phyloP scores from a whole-genome alignment of 2,329 filamentous ascomycete species.

The Ceratocystiopsis brevicomis region DNA sequence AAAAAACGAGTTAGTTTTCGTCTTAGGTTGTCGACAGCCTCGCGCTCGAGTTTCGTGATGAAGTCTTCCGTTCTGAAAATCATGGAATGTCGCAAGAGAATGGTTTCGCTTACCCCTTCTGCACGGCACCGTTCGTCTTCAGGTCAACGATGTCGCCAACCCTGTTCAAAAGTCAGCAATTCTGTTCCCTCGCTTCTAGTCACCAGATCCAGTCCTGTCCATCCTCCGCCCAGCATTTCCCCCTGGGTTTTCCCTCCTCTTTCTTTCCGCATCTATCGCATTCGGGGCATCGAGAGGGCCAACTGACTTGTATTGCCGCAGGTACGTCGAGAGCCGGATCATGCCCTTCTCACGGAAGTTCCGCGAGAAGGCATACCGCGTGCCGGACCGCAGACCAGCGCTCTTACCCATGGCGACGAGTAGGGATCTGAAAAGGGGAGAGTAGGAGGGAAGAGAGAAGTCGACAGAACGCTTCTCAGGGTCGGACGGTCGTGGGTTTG shows the following conservation, averaged over 20 bases:
- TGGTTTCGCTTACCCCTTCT: constrained; percentile 64
- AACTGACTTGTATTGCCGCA: constrained; percentile 72
- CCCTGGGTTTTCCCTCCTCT: constrained; percentile 1
- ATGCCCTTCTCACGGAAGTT: constrained; percentile 89
- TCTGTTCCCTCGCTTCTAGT: constrained; percentile 10
- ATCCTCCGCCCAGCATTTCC: neutral
- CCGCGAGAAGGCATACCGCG: constrained; percentile 85
- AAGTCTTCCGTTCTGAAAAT: neutral
- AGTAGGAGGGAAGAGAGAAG: neutral
- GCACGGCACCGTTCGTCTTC: constrained; percentile 93
- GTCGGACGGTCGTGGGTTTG: neutral
- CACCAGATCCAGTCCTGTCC: too few species aligned
- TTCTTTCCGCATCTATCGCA: neutral
- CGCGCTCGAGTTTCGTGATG: neutral
- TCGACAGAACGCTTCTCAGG: neutral
- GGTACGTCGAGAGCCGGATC: constrained; percentile 87
- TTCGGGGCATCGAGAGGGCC: neutral
- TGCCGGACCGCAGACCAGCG: constrained; percentile 71
- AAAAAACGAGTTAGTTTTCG: constrained; percentile 12
- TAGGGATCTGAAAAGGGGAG: neutral
- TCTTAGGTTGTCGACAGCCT: neutral
- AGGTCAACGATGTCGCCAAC: constrained; percentile 99
- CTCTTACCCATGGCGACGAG: constrained; percentile 55
- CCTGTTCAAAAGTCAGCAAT: constrained; percentile 23
- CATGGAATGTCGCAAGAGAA: neutral